phyloP scores from a whole-genome alignment of 345 rosid species.

The Mangifera indica region DNA sequence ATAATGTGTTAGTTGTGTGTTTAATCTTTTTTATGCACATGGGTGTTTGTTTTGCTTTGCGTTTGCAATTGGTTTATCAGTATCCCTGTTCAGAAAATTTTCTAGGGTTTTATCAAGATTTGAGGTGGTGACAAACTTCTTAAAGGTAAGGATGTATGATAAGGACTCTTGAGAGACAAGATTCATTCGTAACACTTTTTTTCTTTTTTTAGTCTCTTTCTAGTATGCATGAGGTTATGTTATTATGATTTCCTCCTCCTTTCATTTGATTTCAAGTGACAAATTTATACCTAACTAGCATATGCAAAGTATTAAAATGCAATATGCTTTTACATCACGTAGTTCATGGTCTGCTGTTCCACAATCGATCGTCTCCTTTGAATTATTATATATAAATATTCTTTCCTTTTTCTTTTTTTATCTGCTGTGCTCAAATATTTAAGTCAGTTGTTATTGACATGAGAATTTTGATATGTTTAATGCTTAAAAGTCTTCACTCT shows the following conservation, averaged over 20 bases:
- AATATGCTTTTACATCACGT: background rate
- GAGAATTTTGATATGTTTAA: no score
- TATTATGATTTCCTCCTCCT: no score
- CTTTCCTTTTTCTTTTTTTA: no score
- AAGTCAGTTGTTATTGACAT: no score
- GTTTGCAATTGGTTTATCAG: background rate
- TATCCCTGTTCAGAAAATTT: background rate
- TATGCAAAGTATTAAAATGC: background rate
- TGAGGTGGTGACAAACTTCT: no score
- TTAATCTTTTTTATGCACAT: background rate
- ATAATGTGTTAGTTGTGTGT: background rate
- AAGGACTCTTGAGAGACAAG: background rate
- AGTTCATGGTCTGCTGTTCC: background rate
- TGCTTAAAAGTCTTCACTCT: no score
- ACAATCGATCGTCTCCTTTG: no score
- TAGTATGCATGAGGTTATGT: no score
- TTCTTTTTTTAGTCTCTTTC: background rate
- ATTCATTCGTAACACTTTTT: background rate
- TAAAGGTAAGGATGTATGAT: background rate
- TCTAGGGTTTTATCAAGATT: background rate
- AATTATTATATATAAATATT: no score
- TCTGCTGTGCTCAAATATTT: no score
- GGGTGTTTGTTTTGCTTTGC: background rate
- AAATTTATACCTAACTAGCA: no score
- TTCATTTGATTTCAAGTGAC: no score